Conservation (phyloP, 345 rosid genomes). For the Abelmoschus esculentus region DNA sequence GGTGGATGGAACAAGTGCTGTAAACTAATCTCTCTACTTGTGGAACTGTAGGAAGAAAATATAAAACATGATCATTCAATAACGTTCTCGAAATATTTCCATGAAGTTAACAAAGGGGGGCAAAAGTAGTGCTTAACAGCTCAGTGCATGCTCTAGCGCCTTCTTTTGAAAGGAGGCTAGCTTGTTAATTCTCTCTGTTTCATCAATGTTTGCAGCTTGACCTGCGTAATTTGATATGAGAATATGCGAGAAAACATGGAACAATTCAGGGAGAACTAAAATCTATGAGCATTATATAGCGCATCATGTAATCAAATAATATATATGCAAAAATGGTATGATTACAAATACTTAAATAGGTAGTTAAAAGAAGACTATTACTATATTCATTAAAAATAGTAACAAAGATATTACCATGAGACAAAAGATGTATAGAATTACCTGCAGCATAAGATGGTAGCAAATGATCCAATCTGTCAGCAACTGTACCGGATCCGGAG, state of each 20-base stretch:
- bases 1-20: constrained; percentile 90
- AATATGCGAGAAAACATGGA: background rate
- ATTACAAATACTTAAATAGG: background rate
- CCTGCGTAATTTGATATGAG: constrained; percentile 13
- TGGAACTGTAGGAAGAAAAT: constrained; percentile 37
- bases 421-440: background rate
- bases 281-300: background rate
- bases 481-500: constrained; percentile 83
- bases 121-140: constrained; percentile 37
- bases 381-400: background rate
- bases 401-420: background rate
- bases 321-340: background rate
- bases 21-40: constrained; percentile 61
- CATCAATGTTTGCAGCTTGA: constrained; percentile 19
- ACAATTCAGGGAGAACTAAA: background rate
- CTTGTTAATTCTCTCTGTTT: constrained; percentile 52
- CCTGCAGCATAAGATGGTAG: constrained; percentile 66
- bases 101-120: background rate
- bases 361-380: background rate
- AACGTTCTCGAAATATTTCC: background rate
- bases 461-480: constrained; percentile 81
- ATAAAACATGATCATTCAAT: background rate
- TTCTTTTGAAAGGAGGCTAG: constrained; percentile 81
- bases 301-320: background rate
- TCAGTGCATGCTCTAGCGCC: constrained; percentile 75